phyloP scores from a whole-genome alignment of 768 basidiomycete species.

The Auriculariales sp. region DNA sequence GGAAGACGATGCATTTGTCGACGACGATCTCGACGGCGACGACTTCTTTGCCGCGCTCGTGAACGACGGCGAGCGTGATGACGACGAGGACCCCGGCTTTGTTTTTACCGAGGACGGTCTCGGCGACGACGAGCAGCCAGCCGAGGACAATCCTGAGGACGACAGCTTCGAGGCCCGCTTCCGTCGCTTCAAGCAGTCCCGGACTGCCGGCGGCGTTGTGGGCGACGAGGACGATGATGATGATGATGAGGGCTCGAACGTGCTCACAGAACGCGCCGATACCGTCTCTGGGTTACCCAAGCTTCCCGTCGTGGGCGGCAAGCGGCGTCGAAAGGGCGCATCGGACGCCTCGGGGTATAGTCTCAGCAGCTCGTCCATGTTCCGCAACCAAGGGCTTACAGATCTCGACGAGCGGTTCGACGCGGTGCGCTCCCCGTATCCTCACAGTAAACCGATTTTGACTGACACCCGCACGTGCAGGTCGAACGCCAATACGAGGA shows the following conservation, averaged over 20 bases:
- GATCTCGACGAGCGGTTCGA: constrained; percentile 90
- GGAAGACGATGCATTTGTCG: constrained; percentile 91
- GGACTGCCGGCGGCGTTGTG: constrained; percentile 13
- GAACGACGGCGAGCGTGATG: constrained; percentile 49
- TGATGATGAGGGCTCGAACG: constrained; percentile 26
- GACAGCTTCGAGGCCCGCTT: constrained; percentile 68
- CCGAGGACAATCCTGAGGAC: constrained; percentile 22
- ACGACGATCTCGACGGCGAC: constrained; percentile 55
- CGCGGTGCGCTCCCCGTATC: constrained; percentile 37
- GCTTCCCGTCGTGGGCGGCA: constrained; percentile 69
- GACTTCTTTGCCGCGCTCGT: constrained; percentile 60
- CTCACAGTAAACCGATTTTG: not conserved
- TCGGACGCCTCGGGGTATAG: constrained; percentile 89
- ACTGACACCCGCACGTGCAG: constrained; percentile 26
- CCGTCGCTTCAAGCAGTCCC: constrained; percentile 56
- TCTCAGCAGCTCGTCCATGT: constrained; percentile 96
- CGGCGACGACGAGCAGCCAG: constrained; percentile 14
- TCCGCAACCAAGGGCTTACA: constrained; percentile 75
- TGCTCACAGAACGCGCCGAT: constrained; percentile 55
- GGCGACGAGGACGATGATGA: constrained; percentile 24
- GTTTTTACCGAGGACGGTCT: constrained; percentile 46
- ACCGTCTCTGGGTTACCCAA: constrained; percentile 64
- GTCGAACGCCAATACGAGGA: constrained; percentile 66
- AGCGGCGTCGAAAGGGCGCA: constrained; percentile 49
- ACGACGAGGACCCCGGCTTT: constrained; percentile 47